Base-by-base conservation (phyloP, 2,329 filamentous ascomycete genomes). In the Dactylellina parvicollis region DNA sequence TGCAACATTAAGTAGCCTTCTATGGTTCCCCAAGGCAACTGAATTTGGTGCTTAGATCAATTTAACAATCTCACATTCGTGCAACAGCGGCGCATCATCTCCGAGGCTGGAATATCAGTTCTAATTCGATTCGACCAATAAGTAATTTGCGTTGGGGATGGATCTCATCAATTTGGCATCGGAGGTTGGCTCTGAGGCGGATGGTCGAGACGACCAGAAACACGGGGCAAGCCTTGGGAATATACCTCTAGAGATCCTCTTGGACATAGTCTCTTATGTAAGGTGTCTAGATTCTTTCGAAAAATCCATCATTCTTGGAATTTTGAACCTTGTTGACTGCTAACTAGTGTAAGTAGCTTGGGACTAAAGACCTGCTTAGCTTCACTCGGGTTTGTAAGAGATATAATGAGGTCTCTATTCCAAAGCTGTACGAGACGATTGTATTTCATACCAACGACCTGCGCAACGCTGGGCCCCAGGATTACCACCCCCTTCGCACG, bases 241-340 rank as follows among this genome's bases (percentile, higher is more conserved):
- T 3, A 4, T 64, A 0, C 60, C 60, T 14, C 60, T 22, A 8
- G 60, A 64, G 38, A 55, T 64, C 10, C 16, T 55, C 1, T 54
- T 28, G 34, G 60, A 55, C 9, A 55, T 64, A 64, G 32, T 52
- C 46, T 64, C 61, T n/a, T 30, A 49, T 32, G 61, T 56, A 56
- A 2, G 49, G 7, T 2, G 0, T 7, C 4, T 20, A 16, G 16
- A 16, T 3, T 42, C 32, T 26, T 22, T 12, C 1, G 28, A 9
- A 36, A 16, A 14, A 8, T n/a, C 14, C 24, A 4, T 2, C 34
- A 8, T 4, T 20, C 14, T 4, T 7, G 44, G 34, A 30, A 44
- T 22, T 46, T 10, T 44, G 10, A 42, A 26, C 22, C 28, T 36
- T 8, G 46, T 2, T n/a, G n/a, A 18, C 16, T 54, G 18, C 49